Evolutionary conservation across 768 basidiomycete species (phyloP).

Genomic region (Galerina sulciceps): DNA sequence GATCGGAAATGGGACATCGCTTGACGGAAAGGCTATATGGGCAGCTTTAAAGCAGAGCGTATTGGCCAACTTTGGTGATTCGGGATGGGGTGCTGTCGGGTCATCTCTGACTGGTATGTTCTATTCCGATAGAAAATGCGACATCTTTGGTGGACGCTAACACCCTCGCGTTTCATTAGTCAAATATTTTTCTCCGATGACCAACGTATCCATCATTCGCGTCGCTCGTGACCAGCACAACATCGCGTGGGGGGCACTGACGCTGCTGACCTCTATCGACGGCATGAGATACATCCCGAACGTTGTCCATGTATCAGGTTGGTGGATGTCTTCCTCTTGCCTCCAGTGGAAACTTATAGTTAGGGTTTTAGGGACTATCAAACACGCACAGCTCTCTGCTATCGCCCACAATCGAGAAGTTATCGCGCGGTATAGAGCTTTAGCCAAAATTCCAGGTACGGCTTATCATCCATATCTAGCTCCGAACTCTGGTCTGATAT

Average conservation of each 20-base stretch:
- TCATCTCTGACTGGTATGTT: conserved; percentile 68
- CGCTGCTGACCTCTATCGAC: conserved; percentile 67
- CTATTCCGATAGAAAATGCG: not conserved
- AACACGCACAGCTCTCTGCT: conserved; percentile 80
- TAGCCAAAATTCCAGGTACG: conserved; percentile 56
- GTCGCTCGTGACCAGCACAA: conserved; percentile 82
- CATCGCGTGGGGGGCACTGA: conserved; percentile 80
- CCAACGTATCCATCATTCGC: conserved; percentile 84
- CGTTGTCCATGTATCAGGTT: conserved; percentile 83
- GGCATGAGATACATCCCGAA: conserved; percentile 67
- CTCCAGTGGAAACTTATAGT: not conserved
- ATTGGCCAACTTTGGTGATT: conserved; percentile 77
- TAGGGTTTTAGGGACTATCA: conserved; percentile 71
- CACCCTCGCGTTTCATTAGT: conserved; percentile 46
- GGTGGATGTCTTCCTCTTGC: conserved; percentile 17
- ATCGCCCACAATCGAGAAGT: conserved; percentile 75
- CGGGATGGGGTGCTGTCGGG: conserved; percentile 84
- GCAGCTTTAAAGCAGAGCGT: conserved; percentile 71
- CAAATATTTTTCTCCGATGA: conserved; percentile 86
- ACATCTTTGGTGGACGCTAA: not conserved
- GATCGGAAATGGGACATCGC: conserved; percentile 19
- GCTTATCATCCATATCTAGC: not conserved
- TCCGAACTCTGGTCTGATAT: not conserved
- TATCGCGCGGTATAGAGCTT: conserved; percentile 67
- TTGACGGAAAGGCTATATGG: conserved; percentile 72